Percentiles rank a stretch among this genome's conserved stretches.
phyloP scores from a whole-genome alignment of 1,284 basidiomycete species.

The Ceratobasidium papillatum region DNA sequence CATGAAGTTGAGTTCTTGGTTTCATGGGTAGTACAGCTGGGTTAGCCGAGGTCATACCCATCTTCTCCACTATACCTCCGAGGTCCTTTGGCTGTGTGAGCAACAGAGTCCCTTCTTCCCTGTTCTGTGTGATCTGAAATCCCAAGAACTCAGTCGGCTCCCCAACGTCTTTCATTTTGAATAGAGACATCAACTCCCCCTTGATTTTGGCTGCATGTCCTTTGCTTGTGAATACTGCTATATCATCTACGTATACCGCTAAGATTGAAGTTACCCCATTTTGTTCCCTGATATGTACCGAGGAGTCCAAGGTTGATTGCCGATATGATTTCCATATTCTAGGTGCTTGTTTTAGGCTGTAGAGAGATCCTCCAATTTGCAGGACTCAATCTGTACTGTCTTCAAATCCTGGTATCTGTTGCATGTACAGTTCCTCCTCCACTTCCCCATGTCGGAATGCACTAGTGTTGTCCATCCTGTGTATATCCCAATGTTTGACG shows the following conservation, averaged over 20 bases:
- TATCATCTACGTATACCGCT: conserved; percentile 19
- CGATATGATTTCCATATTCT: conserved; percentile 35
- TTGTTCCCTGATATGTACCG: background rate
- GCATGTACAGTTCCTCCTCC: conserved; percentile 56
- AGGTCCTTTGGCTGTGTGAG: no score
- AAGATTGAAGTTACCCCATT: background rate
- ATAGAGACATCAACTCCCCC: background rate
- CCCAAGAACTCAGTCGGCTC: background rate
- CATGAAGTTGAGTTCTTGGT: no score
- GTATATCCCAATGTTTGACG: conserved; percentile 46
- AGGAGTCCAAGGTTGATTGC: background rate
- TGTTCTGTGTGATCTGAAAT: background rate
- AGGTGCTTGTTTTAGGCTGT: conserved; percentile 49
- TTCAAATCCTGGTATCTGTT: conserved; percentile 50
- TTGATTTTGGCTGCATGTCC: background rate
- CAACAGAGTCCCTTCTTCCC: no score
- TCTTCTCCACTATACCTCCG: no score
- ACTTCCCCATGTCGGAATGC: conserved; percentile 49
- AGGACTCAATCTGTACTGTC: conserved; percentile 25
- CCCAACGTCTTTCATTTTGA: conserved; percentile 23
- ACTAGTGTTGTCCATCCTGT: conserved; percentile 53
- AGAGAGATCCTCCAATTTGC: conserved; percentile 45
- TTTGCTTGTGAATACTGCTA: background rate
- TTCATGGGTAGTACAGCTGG: no score
- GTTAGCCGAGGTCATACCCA: no score